Percentiles rank a stretch among this genome's conserved stretches.
Conservation (phyloP, 1,284 basidiomycete species). For the Cerrena zonata region DNA sequence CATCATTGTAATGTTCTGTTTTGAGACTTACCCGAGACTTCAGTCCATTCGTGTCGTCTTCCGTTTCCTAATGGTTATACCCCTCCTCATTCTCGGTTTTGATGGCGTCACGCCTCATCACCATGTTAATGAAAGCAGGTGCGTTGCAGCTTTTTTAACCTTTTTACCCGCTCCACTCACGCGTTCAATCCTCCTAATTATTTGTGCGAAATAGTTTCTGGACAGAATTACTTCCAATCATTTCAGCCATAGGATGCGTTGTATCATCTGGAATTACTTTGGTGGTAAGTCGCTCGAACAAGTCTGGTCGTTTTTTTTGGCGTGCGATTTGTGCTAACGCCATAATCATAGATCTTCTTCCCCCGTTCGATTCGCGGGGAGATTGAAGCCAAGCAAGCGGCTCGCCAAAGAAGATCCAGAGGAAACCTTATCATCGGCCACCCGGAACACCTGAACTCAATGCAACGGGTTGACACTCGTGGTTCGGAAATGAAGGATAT, state of each 20-base stretch:
- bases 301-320: background rate
- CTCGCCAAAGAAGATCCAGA: slow-evolving; percentile 19
- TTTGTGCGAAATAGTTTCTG: slow-evolving; percentile 17
- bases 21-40: background rate
- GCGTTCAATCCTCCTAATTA: background rate
- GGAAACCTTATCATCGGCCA: background rate
- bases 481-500: background rate
- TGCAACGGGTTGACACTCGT: no score
- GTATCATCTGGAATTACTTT: slow-evolving; percentile 71
- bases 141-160: slow-evolving; percentile 11
- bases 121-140: slow-evolving; percentile 60
- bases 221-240: slow-evolving; percentile 55
- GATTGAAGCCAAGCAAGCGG: slow-evolving; percentile 16
- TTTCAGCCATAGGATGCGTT: slow-evolving; percentile 53
- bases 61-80: slow-evolving; percentile 61
- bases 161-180: no score
- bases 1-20: background rate
- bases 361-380: slow-evolving; percentile 65
- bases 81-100: slow-evolving; percentile 56
- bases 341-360: slow-evolving; percentile 61
- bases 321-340: background rate
- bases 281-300: slow-evolving; percentile 42
- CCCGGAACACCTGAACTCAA: background rate
- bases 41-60: slow-evolving; percentile 66
- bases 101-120: slow-evolving; percentile 60